Base-by-base conservation (phyloP, 2,329 filamentous ascomycete species). In the Arachnopeziza araneosa region DNA sequence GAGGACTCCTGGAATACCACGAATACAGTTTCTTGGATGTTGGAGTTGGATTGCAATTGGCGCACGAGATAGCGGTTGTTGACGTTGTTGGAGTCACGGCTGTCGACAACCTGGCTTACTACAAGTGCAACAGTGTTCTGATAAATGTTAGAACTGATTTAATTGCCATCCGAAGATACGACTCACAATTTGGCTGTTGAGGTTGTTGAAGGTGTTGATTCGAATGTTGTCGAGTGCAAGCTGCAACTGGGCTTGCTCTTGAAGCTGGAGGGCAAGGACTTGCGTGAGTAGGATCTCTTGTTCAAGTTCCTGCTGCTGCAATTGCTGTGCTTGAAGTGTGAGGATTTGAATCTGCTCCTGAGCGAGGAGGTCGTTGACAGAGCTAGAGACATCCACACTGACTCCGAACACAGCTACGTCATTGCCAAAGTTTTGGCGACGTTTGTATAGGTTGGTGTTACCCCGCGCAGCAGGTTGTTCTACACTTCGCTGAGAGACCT, bases 91-190 rank as follows among this genome's bases (percentile, higher is more conserved):
- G 19, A 23, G 24, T 65, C 53, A 22, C 68, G 66, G 52, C 59
- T 63, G 52, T 71, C 68, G 30, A 64, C 61, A 14, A 72, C 63
- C 51, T 67, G 52, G 24, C 68, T 68, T 4, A 71, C 62, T 52
- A 71, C 59, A 9, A 70, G 58, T n/a, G 69, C 63, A 32, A 71
- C 54, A 24, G 66, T 71, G 58, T 71, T 71, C 68, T 71, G 23
- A 9, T 24, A 2, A 12, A n/a, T 54, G 49, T 67, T 60, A 66
- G 63, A 23, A 44, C 12, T 44, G 12, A 44, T 53, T 24, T 44
- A 9, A 24, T 24, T 12, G 5, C 7, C 3, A 9, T 6, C 7
- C 3, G 12, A 50, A 17, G 5, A n/a, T 2, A 23, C 44, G 12
- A 24, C 65, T 48, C 63, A 71, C 69, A 56, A 67, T 65, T 36